Evolutionary conservation across 1,139 yeast genomes (phyloP), one percentile per base, ranked within the genome.

Genomic region (Candida tetrigidarum): DNA sequence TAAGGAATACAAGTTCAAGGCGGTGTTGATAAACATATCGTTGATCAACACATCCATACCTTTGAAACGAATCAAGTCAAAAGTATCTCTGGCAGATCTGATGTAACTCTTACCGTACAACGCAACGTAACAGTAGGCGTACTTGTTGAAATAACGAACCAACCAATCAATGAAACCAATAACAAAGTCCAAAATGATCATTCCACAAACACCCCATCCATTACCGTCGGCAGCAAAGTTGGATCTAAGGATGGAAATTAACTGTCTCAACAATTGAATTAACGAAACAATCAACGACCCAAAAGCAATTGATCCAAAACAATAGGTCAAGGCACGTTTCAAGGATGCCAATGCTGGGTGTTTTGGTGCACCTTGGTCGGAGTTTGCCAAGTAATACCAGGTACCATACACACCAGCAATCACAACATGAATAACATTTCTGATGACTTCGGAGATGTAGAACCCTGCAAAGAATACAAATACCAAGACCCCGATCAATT

Each of bases 271-370:
- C 23, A 86, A 69, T 59, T 88, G 92, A 52, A 91, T 77, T 25
- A 89, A 53, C 0, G 97, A 80, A 11, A 90, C 96, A 56, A 90
- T 80, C 53, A 91, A 69, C 1, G 96, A 86, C 0, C 97, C 97
- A 60, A 88, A 86, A 60, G 96, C 86, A 45, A 92, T 85, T 3
- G 97, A 88, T 0, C 98, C 97, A 60, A 91, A 86, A 33, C 95
- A 87, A 60, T 85, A 88, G 1, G 96, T 86, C 70, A 89, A 67
- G 1, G 96, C 89, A 55, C 96, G 78, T 59, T 81, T 84, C 54
- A 92, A 81, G 1, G 97, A 86, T 5, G 96, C 92, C 46, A 83
- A 65, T 1, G 96, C 95, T 8, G 96, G 96, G 69, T 80, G 80
- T 54, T 67, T 78, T 28, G 96, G 96, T 71, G 84, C 80, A 5